Evolutionary conservation across 106 monocot genomes (phyloP), one percentile per base, ranked within the genome.

Genomic region (Phalaenopsis aphrodite): DNA sequence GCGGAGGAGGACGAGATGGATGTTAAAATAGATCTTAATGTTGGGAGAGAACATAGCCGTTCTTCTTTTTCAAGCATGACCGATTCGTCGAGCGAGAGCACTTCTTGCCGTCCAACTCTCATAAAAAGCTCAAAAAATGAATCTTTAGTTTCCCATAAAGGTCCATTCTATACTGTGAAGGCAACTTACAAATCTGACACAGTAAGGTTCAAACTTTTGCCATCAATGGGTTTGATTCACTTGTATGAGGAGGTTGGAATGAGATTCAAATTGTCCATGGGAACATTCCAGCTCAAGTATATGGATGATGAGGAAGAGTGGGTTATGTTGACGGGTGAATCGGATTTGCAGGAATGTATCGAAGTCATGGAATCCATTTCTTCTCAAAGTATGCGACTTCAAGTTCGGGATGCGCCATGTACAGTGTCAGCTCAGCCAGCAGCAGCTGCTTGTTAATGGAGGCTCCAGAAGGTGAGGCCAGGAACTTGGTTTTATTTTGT

Each of bases 221-320:
- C 82, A 42, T 80, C 84, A 14, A 75, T 78, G 82, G 89, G 94
- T 45, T 90, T 83, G 58, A 78, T 80, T 5, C 80, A 87, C 19
- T 57, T 98, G 48, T 79, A 81, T 23, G 88, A 92, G 79, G 92
- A 97, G 61, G 77, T 97, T 42, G 87, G 78, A 23, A 90, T 71
- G 86, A 82, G 97, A 42, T 92, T 90, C 79, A 90, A 85, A 55
- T 61, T 94, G 41, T n/a, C 55, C 17, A 48, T 21, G 5, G 97
- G 92, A 18, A 75, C 84, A 16, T 94, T 92, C 80, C 94, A 92
- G 78, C 86, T 97, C 41, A 94, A 97, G 77, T 94, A 97, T 76
- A 82, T 85, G 87, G 97, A 94, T 9, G 94, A 97, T 24, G 94
- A 97, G 79, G 91, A 92, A 17, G 94, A 97, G 48, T 97, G 97